Evolutionary conservation across 192 early-diverging fungal species (phyloP), one percentile per base, ranked within the genome.

Genomic region (Coemansia sp.): DNA sequence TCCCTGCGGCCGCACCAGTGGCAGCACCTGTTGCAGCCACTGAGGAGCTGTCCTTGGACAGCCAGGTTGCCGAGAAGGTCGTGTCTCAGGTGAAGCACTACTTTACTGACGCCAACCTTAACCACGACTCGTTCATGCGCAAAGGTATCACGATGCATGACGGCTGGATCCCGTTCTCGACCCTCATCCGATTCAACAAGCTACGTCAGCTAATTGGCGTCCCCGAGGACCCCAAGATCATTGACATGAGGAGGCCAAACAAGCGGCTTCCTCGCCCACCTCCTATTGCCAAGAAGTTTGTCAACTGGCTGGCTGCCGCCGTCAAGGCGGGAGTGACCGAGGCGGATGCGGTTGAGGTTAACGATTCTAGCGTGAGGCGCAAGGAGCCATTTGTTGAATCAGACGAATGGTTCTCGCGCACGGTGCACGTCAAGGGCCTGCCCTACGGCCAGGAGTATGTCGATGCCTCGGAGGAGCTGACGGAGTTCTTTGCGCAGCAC

Each of bases 41-140:
- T 62, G 38, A 40, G 7, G 61, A 38, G 20, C 18, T 41, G 18
- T 49, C 46, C 22, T 52, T 78, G 50, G 33, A 68, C 16, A 52
- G 66, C 20, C 73, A 79, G 31, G 67, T 57, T 0, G 71, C 81
- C 20, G 64, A 64, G 15, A 71, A 72, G 69, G 52, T 83, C 0
- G 76, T 83, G 10, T 22, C 58, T 10, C 82, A 84, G 50, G 70
- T 84, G 49, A 84, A 84, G 82, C 75, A 84, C 75, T 84, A 84
- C 66, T 77, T 84, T 66, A 74, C 74, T 75, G 75, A 84, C 22
- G 82, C 74, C 18, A 84, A 77, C 75, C 63, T 84, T 66, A 84
- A 73, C 71, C 82, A 80, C 71, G 82, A 84, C 66, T 50, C 53
- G 38, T 84, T 65, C 49, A 80, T 84, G 78, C 72, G 78, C 66